These are phyloP conservation scores for button mushroom (Agaricus bisporus) DNA, from an alignment of 768 basidiomycete genomes.

Conservation along the genomic window DNA sequence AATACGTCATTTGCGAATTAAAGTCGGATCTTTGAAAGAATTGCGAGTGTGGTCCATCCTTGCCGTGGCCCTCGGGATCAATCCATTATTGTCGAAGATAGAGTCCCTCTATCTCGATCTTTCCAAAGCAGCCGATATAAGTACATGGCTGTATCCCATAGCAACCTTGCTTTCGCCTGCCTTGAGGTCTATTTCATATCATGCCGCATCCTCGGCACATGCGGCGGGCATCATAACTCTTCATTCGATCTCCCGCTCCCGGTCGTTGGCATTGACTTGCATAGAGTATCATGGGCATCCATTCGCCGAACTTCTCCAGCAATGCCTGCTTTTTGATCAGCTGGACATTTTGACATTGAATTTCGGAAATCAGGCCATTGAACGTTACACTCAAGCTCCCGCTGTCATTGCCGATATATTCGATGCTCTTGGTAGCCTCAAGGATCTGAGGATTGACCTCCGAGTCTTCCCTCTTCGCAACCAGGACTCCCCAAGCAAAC, in stretches of 20 bases:
- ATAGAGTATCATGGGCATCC: neutral
- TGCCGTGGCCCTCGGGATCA: neutral
- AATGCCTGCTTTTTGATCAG: neutral
- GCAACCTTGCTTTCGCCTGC: neutral
- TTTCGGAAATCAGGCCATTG: neutral
- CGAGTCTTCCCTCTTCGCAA: neutral
- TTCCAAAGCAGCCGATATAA: neutral
- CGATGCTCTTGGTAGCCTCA: neutral
- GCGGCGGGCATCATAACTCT: neutral
- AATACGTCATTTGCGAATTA: neutral
- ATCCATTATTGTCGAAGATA: neutral
- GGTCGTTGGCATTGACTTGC: neutral
- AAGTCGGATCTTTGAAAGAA: neutral
- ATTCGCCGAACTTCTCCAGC: neutral
- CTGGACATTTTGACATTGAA: neutral
- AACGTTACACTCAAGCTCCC: neutral
- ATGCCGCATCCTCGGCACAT: neutral
- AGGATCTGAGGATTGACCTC: constrained; percentile 2
- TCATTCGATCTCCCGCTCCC: neutral
- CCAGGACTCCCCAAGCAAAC: too few relatives aligned
- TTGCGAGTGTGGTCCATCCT: neutral
- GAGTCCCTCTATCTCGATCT: neutral
- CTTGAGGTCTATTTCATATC: neutral
- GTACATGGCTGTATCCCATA: neutral
- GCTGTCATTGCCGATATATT: neutral